phyloP scores from a whole-genome alignment of 768 basidiomycete genomes.

The Russula dissimulans region DNA sequence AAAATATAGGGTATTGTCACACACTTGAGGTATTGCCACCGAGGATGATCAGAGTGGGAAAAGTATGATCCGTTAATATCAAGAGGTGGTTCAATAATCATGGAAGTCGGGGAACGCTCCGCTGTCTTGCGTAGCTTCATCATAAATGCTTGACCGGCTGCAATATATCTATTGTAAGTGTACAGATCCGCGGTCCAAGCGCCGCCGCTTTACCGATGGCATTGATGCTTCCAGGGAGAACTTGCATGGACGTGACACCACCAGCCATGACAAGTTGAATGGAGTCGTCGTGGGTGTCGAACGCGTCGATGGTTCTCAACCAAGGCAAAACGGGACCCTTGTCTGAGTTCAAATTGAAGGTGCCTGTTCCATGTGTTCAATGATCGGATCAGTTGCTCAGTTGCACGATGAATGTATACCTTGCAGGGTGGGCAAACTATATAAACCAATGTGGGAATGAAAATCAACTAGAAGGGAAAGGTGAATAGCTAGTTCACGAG shows the following conservation, averaged over 20 bases:
- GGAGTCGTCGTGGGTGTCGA: conserved; percentile 79
- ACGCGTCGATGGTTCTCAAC: conserved; percentile 73
- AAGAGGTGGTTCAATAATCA: conserved; percentile 79
- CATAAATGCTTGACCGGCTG: conserved; percentile 83
- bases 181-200: not conserved
- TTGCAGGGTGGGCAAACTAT: conserved; percentile 45
- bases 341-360: conserved; percentile 51
- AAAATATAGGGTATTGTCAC: conserved; percentile 12
- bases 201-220: conserved; percentile 47
- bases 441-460: conserved; percentile 66
- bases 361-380: conserved; percentile 27
- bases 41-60: conserved; percentile 34
- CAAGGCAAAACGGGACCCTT: conserved; percentile 67
- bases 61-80: conserved; percentile 40
- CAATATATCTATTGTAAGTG: conserved; percentile 8
- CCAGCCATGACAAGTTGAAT: conserved; percentile 71
- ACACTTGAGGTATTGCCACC: conserved; percentile 81
- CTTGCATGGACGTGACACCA: conserved; percentile 78
- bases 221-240: conserved; percentile 71
- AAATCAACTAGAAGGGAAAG: conserved; percentile 29
- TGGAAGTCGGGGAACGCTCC: conserved; percentile 67
- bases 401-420: conserved; percentile 28
- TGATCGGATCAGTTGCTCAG: not conserved
- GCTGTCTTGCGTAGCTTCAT: conserved; percentile 74
- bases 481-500: conserved; percentile 1